Evolutionary conservation across 2,329 filamentous ascomycete species (phyloP).

Genomic region (Teratosphaeria nubilosa): DNA sequence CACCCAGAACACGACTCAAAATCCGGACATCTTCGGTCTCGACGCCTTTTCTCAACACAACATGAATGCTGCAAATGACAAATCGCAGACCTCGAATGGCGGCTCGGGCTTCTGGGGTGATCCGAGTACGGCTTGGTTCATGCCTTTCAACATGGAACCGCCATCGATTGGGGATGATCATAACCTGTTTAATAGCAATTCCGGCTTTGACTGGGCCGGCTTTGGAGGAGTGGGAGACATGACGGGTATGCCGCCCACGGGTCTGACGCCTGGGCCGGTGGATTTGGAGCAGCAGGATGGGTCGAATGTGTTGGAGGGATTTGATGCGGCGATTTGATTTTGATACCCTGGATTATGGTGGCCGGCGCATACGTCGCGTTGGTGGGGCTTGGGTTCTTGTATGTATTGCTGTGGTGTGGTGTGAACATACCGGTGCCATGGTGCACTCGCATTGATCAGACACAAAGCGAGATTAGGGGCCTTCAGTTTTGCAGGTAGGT

Average conservation of each 20-base stretch:
- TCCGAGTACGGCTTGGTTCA: conserved; percentile 66
- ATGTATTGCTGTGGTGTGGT: too few species aligned
- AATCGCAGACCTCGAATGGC: not conserved
- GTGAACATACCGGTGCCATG: too few species aligned
- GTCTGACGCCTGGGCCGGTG: conserved; percentile 10
- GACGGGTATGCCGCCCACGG: conserved; percentile 11
- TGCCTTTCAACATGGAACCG: conserved; percentile 85
- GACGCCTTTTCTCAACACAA: conserved; percentile 3
- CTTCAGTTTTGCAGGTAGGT: too few species aligned
- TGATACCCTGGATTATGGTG: not conserved
- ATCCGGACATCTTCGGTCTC: conserved; percentile 14
- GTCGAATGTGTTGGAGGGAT: not conserved
- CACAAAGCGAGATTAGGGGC: too few species aligned
- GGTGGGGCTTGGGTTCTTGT: too few species aligned
- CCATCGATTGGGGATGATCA: conserved; percentile 37
- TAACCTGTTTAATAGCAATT: conserved; percentile 15
- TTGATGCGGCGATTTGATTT: not conserved
- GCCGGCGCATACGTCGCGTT: not conserved
- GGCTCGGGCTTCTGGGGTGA: conserved; percentile 25
- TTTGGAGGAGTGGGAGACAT: conserved; percentile 20
- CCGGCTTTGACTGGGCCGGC: conserved; percentile 21
- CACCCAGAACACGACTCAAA: not conserved
- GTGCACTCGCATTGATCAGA: too few species aligned
- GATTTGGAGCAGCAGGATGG: conserved; percentile 5
- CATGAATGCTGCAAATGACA: not conserved